These are phyloP conservation scores for Leishmania major DNA, from an alignment of 208 protist genomes.

Conservation along the genomic window DNA sequence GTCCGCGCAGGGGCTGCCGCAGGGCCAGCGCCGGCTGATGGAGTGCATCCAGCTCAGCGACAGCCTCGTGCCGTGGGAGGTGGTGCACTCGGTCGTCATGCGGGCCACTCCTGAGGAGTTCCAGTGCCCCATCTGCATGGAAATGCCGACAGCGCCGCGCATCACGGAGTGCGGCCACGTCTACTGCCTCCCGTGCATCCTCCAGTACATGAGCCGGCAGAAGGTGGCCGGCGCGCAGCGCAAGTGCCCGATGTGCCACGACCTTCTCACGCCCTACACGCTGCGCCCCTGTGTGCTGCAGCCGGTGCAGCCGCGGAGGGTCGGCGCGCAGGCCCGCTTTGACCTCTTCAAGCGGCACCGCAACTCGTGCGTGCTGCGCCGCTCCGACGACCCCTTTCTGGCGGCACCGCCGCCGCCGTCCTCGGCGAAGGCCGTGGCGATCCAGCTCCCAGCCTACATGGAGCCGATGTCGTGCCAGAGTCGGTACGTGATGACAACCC, in stretches of 20 bases:
- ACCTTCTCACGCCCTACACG: conserved; percentile 41
- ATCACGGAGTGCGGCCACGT: conserved; percentile 89
- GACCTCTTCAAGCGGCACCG: conserved; percentile 66
- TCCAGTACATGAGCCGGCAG: conserved; percentile 65
- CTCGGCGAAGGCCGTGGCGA: background rate
- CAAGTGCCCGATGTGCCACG: conserved; percentile 81
- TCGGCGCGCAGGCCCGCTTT: conserved; percentile 51
- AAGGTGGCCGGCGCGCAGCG: conserved; percentile 51
- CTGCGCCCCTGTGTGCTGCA: conserved; percentile 72
- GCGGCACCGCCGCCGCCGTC: background rate
- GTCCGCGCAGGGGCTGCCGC: conserved; percentile 43
- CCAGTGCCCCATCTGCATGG: conserved; percentile 87
- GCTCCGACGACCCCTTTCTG: conserved; percentile 61
- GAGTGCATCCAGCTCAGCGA: conserved; percentile 66
- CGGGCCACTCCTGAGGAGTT: conserved; percentile 73
- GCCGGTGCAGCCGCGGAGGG: conserved; percentile 32
- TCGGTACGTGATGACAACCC: conserved; percentile 74
- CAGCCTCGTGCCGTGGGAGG: conserved; percentile 71
- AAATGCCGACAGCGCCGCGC: conserved; percentile 62
- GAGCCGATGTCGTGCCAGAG: conserved; percentile 59
- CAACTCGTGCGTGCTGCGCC: conserved; percentile 63
- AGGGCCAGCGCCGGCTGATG: conserved; percentile 59
- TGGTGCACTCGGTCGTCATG: conserved; percentile 81
- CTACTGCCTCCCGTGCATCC: conserved; percentile 80
- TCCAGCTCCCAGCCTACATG: conserved; percentile 50